Conservation (phyloP, 2,329 filamentous ascomycete species). For the Lojkania enalia region DNA sequence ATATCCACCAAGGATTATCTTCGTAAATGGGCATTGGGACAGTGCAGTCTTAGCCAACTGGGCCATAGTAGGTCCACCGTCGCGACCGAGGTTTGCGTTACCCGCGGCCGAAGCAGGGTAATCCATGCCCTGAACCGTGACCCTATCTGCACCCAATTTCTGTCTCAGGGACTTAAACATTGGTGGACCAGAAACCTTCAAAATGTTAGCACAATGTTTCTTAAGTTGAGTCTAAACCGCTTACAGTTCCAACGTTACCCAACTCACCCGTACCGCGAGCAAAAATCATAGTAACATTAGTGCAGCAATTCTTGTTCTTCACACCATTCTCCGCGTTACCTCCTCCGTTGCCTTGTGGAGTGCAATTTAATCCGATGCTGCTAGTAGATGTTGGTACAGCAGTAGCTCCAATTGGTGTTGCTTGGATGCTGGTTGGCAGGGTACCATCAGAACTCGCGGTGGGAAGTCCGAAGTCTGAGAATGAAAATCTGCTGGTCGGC, state of each 20-base stretch:
- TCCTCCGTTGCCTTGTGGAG: slow-evolving; percentile 19
- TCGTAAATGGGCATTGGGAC: slow-evolving; percentile 35
- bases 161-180: slow-evolving; percentile 34
- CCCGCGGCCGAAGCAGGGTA: too few species aligned
- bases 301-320: slow-evolving; percentile 44
- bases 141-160: slow-evolving; percentile 30
- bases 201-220: too few species aligned
- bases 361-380: slow-evolving; percentile 29
- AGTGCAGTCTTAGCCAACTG: slow-evolving; percentile 26
- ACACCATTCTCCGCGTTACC: slow-evolving; percentile 47
- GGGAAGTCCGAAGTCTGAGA: too few species aligned
- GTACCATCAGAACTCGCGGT: not conserved
- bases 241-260: slow-evolving; percentile 49
- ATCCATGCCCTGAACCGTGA: slow-evolving; percentile 39
- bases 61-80: too few species aligned
- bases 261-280: slow-evolving; percentile 48
- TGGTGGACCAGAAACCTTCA: slow-evolving; percentile 48
- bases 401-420: slow-evolving; percentile 5
- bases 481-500: not conserved
- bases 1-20: slow-evolving; percentile 39
- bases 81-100: too few species aligned
- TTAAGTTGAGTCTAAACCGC: too few species aligned
- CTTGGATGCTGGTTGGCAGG: slow-evolving; percentile 3
- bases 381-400: slow-evolving; percentile 10
- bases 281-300: slow-evolving; percentile 49